A percentile compares a stretch with the other conserved stretches of the same genome.
Evolutionary conservation across 2,329 filamentous ascomycete genomes (phyloP).

Genomic region (Colletotrichum lini): DNA sequence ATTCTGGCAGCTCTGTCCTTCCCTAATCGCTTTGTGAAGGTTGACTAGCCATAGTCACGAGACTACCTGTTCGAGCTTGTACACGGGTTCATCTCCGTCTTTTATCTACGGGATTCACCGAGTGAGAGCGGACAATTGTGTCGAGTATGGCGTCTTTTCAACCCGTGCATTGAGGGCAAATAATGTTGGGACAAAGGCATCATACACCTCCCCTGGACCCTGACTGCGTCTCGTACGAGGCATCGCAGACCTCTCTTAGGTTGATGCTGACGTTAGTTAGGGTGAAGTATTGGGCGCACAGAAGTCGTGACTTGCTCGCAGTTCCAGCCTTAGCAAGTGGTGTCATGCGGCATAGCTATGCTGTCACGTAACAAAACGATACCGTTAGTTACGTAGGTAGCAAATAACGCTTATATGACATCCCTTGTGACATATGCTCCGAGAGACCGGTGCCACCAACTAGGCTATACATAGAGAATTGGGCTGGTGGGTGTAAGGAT

Average conservation of each 20-base stretch:
- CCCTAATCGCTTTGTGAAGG: not conserved
- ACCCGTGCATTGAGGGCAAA: not conserved
- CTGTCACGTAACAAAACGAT: too few relatives aligned
- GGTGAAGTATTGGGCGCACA: not conserved
- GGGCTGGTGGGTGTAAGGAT: not conserved
- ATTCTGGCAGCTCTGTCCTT: conserved; percentile 9
- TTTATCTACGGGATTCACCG: not conserved
- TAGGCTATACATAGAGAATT: not conserved
- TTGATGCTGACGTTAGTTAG: not conserved
- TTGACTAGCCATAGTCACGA: not conserved
- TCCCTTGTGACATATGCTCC: too few relatives aligned
- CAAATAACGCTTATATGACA: too few relatives aligned
- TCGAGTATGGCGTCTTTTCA: not conserved
- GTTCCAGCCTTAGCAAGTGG: not conserved
- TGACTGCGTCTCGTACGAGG: not conserved
- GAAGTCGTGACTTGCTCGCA: not conserved
- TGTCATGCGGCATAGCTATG: not conserved
- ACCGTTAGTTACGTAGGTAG: too few relatives aligned
- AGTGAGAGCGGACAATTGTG: not conserved
- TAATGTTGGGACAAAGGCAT: not conserved
- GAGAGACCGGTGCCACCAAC: not conserved
- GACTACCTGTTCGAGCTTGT: not conserved
- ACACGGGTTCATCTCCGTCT: not conserved
- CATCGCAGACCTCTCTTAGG: not conserved
- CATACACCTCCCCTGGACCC: not conserved